Evolutionary conservation across 2,329 filamentous ascomycete genomes (phyloP), one percentile per base, ranked within the genome.

Genomic region (Lachnellula occidentalis): DNA sequence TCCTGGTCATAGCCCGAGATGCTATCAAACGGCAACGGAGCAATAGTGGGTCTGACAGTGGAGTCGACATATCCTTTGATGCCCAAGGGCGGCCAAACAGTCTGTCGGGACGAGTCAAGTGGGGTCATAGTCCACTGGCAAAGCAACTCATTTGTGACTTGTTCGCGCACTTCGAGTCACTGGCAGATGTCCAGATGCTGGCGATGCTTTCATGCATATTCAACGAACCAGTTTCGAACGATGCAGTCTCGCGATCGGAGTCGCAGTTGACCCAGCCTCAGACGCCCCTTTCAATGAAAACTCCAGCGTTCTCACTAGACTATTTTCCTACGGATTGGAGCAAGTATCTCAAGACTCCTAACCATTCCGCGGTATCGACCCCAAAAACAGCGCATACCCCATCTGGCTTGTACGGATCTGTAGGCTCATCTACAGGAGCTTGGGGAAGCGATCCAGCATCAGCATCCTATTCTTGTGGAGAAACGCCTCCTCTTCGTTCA

Each of bases 141-240:
- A 78, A 75, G 56, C 74, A 76, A n/a, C 75, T 86, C 39, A 82
- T 87, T 52, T 69, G 73, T 57, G 78, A 85, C 54, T 70, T 87
- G n/a, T 85, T 87, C 60, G 71, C 76, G 24, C 76, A 87, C 64
- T 88, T 81, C 64, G 84, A 87, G 67, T 75, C 71, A 50, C 73
- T 78, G 31, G 82, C 78, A 5, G 84, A 88, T 57, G 71, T 86
- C 12, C 85, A 88, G 67, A 88, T 88, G 85, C 66, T 88, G 51
- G 85, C 84, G 8, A 87, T 87, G 82, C 74, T 88, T 27, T 85
- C 84, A 1, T 87, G 85, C 67, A 79, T 87, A 54, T 87, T 88
- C 65, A 82, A 79, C 61, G 83, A 87, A 45, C 67, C 82, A 0
- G 75, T 77, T 12, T 72, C 78, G 0, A 74, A 80, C 43, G 77